Evolutionary conservation across 2,329 filamentous ascomycete species (phyloP).

Genomic region (Phialocephala subalpina): DNA sequence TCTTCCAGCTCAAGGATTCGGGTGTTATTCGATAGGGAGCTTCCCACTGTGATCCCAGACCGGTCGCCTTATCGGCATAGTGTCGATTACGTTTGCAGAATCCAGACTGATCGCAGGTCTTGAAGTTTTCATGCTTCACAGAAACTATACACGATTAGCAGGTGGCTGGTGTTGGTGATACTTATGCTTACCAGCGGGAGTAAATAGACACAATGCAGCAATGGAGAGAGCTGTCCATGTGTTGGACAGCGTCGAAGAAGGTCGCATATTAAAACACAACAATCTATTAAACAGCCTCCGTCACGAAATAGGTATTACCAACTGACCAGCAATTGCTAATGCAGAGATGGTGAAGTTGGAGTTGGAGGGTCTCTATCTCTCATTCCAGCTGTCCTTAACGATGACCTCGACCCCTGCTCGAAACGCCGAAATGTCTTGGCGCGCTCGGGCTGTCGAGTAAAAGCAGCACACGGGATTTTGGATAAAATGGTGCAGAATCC

Average conservation of each 20-base stretch:
- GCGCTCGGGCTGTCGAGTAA: neutral
- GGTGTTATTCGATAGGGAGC: conserved; percentile 82
- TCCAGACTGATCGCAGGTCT: conserved; percentile 93
- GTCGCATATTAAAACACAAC: conserved; percentile 33
- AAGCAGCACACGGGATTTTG: too few relatives aligned
- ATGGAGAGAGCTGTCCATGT: conserved; percentile 73
- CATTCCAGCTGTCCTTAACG: conserved; percentile 22
- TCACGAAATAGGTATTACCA: conserved; percentile 10
- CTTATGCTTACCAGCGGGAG: conserved; percentile 66
- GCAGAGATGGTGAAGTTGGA: conserved; percentile 5
- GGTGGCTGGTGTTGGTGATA: neutral
- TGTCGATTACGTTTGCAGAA: conserved; percentile 96
- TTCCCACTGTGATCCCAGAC: conserved; percentile 72
- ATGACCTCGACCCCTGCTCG: neutral
- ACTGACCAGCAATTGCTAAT: conserved; percentile 29
- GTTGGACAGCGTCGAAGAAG: conserved; percentile 54
- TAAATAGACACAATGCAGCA: conserved; percentile 65
- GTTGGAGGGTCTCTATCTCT: neutral
- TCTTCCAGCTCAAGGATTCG: conserved; percentile 76
- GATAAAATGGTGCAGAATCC: too few relatives aligned
- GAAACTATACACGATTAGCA: conserved; percentile 53
- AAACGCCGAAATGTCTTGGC: neutral
- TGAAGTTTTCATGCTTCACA: conserved; percentile 98
- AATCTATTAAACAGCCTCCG: conserved; percentile 10
- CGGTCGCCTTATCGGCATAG: conserved; percentile 79